phyloP scores from a whole-genome alignment of 1,139 yeast species.

The Lizanozyma gosingica region DNA sequence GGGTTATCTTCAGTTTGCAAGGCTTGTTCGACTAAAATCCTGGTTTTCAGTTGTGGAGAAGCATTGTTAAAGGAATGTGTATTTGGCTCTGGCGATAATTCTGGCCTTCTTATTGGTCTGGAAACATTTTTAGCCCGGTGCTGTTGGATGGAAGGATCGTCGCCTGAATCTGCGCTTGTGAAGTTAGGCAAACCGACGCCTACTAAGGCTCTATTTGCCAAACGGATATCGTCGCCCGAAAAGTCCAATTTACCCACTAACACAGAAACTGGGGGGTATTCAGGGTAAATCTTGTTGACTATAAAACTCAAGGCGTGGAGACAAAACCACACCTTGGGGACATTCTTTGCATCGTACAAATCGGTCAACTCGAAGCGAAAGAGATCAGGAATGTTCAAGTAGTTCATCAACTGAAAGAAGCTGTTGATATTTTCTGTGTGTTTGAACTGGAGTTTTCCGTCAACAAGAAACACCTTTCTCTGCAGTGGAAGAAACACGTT shows the following conservation, averaged over 20 bases:
- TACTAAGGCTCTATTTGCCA: constrained; percentile 59
- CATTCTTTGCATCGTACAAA: constrained; percentile 82
- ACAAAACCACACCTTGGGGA: constrained; percentile 92
- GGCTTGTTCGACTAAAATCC: background rate
- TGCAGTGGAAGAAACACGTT: constrained; percentile 65
- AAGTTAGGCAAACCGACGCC: constrained; percentile 60
- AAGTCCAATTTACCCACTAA: constrained; percentile 59
- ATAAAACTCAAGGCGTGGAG: constrained; percentile 80
- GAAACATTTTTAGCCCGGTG: background rate
- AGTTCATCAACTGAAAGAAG: constrained; percentile 66
- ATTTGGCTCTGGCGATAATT: background rate
- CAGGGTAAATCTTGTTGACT: constrained; percentile 19
- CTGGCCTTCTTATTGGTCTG: background rate
- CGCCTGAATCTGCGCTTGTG: constrained; percentile 31
- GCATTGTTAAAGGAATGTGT: background rate
- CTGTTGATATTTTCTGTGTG: constrained; percentile 90
- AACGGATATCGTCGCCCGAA: constrained; percentile 55
- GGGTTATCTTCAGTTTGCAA: constrained; percentile 2
- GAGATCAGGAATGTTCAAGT: constrained; percentile 71
- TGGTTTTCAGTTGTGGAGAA: background rate
- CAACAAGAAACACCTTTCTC: constrained; percentile 31
- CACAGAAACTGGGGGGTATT: background rate
- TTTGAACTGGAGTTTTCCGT: constrained; percentile 62
- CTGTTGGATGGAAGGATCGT: constrained; percentile 2
- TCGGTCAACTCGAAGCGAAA: constrained; percentile 90